Conservation (phyloP, 108 stramenopile genomes). For the Pseudonitzschia multiseries region DNA sequence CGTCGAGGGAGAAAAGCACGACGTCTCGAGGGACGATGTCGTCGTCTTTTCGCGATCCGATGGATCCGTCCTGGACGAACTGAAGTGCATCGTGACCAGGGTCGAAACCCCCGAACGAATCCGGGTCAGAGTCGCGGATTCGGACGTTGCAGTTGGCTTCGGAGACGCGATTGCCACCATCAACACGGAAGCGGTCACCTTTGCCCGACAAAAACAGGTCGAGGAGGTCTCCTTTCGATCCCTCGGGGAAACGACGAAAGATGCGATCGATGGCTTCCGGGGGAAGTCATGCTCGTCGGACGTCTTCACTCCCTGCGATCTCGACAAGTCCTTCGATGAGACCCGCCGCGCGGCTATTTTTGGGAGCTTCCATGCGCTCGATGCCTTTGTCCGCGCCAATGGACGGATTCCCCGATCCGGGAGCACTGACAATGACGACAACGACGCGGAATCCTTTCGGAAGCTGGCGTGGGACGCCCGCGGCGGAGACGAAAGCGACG, state of each 20-base stretch:
- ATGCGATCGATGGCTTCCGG: not conserved
- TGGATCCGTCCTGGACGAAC: slow-evolving; percentile 21
- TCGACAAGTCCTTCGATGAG: slow-evolving; percentile 84
- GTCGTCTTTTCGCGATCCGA: slow-evolving; percentile 52
- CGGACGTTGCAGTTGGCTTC: slow-evolving; percentile 1
- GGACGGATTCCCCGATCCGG: slow-evolving; percentile 37
- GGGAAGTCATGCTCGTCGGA: slow-evolving; percentile 31
- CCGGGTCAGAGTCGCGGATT: slow-evolving; percentile 7
- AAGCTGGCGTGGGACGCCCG: not conserved
- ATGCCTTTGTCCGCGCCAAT: slow-evolving; percentile 49
- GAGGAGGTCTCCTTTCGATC: slow-evolving; percentile 54
- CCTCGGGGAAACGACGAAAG: slow-evolving; percentile 15
- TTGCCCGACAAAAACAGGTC: slow-evolving; percentile 67
- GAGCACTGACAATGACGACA: no score
- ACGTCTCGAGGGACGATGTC: slow-evolving; percentile 79
- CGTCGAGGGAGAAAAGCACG: slow-evolving; percentile 77
- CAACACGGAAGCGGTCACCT: slow-evolving; percentile 44
- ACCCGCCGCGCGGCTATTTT: slow-evolving; percentile 57
- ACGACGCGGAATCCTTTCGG: slow-evolving; percentile 19
- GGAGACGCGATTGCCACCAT: slow-evolving; percentile 2
- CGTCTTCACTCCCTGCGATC: slow-evolving; percentile 82
- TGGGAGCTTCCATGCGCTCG: slow-evolving; percentile 61
- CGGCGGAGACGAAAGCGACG: not conserved
- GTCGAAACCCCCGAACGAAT: slow-evolving; percentile 72
- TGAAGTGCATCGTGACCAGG: slow-evolving; percentile 43